Conservation (phyloP, 2,329 filamentous ascomycete genomes). For the Colletotrichum sp. region DNA sequence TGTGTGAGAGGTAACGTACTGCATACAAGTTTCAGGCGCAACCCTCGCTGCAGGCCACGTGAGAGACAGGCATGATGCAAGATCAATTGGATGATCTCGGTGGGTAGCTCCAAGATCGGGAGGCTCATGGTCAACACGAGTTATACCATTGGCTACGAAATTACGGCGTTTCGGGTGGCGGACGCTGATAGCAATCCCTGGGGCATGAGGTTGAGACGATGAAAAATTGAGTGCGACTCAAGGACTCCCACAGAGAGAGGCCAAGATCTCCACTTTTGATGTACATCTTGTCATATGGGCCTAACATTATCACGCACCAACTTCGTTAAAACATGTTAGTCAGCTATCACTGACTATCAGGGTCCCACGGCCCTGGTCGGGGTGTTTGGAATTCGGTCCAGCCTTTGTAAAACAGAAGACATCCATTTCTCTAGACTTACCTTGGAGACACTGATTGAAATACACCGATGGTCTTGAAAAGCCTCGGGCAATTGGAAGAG, state of each 20-base stretch:
- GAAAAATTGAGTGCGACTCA: neutral
- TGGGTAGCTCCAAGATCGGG: neutral
- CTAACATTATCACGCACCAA: neutral
- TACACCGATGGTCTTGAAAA: neutral
- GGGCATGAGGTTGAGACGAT: neutral
- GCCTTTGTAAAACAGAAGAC: neutral
- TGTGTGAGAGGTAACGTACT: neutral
- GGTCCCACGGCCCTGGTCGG: neutral
- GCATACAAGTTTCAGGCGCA: neutral
- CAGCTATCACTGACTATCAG: neutral
- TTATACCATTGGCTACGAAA: neutral
- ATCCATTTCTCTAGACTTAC: neutral
- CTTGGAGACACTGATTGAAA: neutral
- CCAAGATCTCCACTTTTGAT: neutral
- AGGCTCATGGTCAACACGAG: neutral
- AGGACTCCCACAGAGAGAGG: neutral
- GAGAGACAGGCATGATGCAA: neutral
- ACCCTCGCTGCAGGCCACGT: neutral
- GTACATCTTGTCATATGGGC: rapidly evolving
- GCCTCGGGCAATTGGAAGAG: neutral
- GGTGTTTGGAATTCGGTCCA: neutral
- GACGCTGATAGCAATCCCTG: neutral
- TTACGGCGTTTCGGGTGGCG: neutral
- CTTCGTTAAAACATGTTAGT: rapidly evolving
- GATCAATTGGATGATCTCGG: neutral